These are phyloP conservation scores for Aspergillus sp. DNA, from an alignment of 2,329 filamentous ascomycete species.

Conservation along the genomic window DNA sequence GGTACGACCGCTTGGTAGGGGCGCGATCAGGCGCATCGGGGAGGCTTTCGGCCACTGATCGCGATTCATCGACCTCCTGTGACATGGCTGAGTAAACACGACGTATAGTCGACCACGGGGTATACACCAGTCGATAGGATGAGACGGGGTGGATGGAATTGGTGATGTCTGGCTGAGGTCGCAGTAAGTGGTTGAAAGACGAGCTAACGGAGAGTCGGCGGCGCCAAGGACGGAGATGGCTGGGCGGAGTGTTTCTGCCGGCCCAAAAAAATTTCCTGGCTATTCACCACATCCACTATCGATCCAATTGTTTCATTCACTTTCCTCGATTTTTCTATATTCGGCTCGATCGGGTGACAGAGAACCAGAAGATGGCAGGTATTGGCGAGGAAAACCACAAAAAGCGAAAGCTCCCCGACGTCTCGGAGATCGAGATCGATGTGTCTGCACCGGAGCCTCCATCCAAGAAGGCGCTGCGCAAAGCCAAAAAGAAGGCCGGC, in stretches of 20 bases:
- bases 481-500: conserved; percentile 68
- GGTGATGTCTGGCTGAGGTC: not conserved
- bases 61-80: conserved; percentile 27
- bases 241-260: conserved; percentile 24
- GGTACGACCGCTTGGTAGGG: conserved; percentile 56
- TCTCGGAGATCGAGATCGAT: conserved; percentile 78
- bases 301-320: not conserved
- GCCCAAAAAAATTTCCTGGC: conserved; percentile 24
- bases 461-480: conserved; percentile 88
- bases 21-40: conserved; percentile 29
- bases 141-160: not conserved
- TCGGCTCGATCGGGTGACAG: not conserved
- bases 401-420: conserved; percentile 66
- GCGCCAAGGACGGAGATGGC: conserved; percentile 8
- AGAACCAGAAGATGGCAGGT: conserved; percentile 25
- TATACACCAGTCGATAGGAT: not conserved
- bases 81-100: conserved; percentile 25
- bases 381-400: conserved; percentile 39
- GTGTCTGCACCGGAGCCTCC: conserved; percentile 85
- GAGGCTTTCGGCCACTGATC: conserved; percentile 27
- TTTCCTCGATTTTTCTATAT: not conserved
- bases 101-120: not conserved
- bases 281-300: not conserved
- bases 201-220: not conserved
- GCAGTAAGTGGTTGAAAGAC: not conserved